These are phyloP conservation scores for Candida pini DNA, from an alignment of 805 yeast species.

Conservation along the genomic window DNA sequence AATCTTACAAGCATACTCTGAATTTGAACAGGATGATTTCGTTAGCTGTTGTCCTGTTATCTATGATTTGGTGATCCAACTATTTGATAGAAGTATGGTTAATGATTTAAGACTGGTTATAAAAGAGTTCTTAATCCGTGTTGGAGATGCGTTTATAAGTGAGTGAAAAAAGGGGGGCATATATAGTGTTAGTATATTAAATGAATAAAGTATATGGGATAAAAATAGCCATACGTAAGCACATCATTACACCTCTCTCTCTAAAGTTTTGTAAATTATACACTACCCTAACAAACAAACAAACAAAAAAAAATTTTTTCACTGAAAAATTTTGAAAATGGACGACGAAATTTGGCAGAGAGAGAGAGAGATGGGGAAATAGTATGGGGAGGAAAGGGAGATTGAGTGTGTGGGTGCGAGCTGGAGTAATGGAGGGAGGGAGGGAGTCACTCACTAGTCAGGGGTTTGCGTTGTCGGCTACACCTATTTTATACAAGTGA, in stretches of 20 bases:
- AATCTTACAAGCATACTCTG: constrained; percentile 75
- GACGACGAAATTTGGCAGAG: neutral
- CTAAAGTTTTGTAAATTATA: neutral
- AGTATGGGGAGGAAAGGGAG: too few relatives aligned
- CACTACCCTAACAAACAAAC: neutral
- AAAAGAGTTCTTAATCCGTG: constrained; percentile 49
- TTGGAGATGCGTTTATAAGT: constrained; percentile 35
- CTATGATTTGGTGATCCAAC: constrained; percentile 52
- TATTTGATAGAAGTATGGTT: constrained; percentile 57
- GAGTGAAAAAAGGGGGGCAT: constrained; percentile 3
- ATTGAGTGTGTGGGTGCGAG: too few relatives aligned
- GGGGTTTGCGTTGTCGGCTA: neutral
- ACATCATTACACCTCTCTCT: neutral
- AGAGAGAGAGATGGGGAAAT: neutral
- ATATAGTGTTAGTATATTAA: neutral
- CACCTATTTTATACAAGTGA: too few relatives aligned
- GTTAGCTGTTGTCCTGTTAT: constrained; percentile 49
- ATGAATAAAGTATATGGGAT: too few relatives aligned
- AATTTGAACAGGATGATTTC: constrained; percentile 72
- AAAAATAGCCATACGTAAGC: too few relatives aligned
- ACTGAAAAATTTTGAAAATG: neutral
- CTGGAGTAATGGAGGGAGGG: too few relatives aligned
- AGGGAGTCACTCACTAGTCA: neutral
- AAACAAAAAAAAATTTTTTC: neutral
- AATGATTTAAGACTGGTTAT: constrained; percentile 58